These are phyloP conservation scores for Blepharisma japonicum DNA, from an alignment of 73 alveolate species.

Conservation along the genomic window DNA sequence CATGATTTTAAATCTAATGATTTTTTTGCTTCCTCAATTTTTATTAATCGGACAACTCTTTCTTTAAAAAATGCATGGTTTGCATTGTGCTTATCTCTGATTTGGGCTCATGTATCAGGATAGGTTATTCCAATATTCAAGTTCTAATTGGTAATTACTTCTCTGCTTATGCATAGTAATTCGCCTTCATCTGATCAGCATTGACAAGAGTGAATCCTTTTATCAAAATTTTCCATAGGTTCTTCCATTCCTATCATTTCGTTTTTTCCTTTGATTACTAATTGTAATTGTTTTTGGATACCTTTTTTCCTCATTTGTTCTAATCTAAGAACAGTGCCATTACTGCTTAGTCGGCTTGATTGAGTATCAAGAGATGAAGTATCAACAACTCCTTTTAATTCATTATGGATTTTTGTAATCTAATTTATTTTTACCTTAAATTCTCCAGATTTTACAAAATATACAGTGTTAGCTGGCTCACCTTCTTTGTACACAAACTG, in stretches of 20 bases:
- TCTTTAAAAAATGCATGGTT: too few species aligned
- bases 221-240: background rate
- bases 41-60: too few species aligned
- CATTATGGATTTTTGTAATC: background rate
- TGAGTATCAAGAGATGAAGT: too few species aligned
- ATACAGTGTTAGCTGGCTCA: background rate
- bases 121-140: too few species aligned
- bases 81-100: too few species aligned
- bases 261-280: constrained; percentile 6
- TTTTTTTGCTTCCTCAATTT: too few species aligned
- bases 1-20: too few species aligned
- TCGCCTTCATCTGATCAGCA: background rate
- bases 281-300: background rate
- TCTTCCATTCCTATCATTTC: constrained; percentile 1
- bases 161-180: background rate
- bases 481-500: background rate
- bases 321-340: background rate
- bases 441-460: constrained; percentile 1
- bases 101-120: too few species aligned
- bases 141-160: background rate
- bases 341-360: background rate
- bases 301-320: background rate
- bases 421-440: background rate
- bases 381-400: background rate
- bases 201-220: background rate